phyloP scores from a whole-genome alignment of 495 filamentous ascomycete genomes.

The Lepraria neglecta region DNA sequence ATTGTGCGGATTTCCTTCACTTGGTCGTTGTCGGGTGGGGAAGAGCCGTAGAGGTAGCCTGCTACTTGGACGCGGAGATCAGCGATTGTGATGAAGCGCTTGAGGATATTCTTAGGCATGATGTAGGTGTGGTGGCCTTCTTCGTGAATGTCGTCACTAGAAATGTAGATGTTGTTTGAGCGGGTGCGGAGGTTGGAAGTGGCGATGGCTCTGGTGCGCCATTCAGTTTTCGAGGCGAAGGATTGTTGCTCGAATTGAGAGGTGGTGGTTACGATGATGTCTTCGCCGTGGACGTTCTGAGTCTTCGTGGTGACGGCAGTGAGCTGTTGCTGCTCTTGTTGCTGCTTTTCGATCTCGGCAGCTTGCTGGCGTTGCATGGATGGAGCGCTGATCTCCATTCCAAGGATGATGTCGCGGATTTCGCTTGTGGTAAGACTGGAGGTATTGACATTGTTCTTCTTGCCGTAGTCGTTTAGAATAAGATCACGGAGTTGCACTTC shows the following conservation, averaged over 20 bases:
- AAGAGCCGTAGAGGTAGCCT: constrained; percentile 90
- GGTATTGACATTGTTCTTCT: constrained; percentile 99
- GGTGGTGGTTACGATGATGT: constrained; percentile 96
- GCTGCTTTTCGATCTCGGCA: constrained; percentile 98
- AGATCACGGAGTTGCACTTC: constrained; percentile 93
- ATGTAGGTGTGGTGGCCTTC: constrained; percentile 73
- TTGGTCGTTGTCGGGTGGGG: constrained; percentile 87
- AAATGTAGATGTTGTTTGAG: constrained; percentile 98
- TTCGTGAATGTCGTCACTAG: constrained; percentile 80
- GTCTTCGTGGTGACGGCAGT: constrained; percentile 98
- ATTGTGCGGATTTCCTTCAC: constrained; percentile 96
- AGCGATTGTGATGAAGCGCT: constrained; percentile 96
- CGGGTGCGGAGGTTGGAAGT: constrained; percentile 92
- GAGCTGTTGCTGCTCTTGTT: constrained; percentile 91
- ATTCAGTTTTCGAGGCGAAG: constrained; percentile 98
- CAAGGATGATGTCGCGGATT: constrained; percentile 96
- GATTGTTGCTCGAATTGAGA: constrained; percentile 95
- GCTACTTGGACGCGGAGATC: constrained; percentile 96
- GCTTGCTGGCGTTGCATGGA: constrained; percentile 98
- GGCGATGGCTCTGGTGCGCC: constrained; percentile 94
- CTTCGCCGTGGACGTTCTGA: constrained; percentile 94
- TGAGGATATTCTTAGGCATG: constrained; percentile 98
- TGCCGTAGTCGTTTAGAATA: constrained; percentile 97
- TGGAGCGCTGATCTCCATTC: constrained; percentile 98
- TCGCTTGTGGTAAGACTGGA: constrained; percentile 93